These are phyloP conservation scores for Alternaria triticina DNA, from an alignment of 2,329 filamentous ascomycete genomes.

Conservation along the genomic window DNA sequence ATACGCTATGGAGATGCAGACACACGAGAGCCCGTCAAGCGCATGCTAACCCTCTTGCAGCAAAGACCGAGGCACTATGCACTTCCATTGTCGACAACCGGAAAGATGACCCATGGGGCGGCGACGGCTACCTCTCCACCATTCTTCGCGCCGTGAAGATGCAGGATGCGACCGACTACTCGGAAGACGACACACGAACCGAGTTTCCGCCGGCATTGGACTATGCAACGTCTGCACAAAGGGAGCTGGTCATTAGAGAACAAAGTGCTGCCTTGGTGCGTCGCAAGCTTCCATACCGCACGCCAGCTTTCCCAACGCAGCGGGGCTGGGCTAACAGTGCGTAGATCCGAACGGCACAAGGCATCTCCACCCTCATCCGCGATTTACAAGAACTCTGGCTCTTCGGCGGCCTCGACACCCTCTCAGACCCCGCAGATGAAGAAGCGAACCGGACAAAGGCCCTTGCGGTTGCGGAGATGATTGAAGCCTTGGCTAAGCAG, in stretches of 20 bases:
- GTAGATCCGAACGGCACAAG: constrained; percentile 66
- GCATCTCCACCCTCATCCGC: constrained; percentile 65
- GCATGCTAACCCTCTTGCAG: constrained; percentile 26
- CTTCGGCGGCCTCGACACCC: constrained; percentile 67
- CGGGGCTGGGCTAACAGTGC: neutral
- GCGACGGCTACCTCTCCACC: constrained; percentile 56
- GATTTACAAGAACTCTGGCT: constrained; percentile 72
- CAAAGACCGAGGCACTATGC: constrained; percentile 49
- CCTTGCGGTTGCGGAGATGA: constrained; percentile 26
- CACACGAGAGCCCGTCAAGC: neutral
- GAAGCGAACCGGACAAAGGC: constrained; percentile 26
- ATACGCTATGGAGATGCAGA: neutral
- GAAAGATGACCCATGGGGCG: constrained; percentile 27
- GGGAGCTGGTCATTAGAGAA: constrained; percentile 64
- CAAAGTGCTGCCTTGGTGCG: constrained; percentile 65
- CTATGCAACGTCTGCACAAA: constrained; percentile 62
- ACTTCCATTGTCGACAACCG: constrained; percentile 56
- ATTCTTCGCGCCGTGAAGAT: constrained; percentile 61
- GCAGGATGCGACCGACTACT: constrained; percentile 45
- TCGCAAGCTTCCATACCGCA: neutral
- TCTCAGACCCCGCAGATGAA: constrained; percentile 46
- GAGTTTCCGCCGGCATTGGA: constrained; percentile 50
- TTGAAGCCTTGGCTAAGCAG: constrained; percentile 31
- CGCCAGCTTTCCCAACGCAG: neutral
- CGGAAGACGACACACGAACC: constrained; percentile 8